Evolutionary conservation across 1,284 basidiomycete species (phyloP), one percentile per base, ranked within the genome.

Genomic region (Sparassis latifolia): DNA sequence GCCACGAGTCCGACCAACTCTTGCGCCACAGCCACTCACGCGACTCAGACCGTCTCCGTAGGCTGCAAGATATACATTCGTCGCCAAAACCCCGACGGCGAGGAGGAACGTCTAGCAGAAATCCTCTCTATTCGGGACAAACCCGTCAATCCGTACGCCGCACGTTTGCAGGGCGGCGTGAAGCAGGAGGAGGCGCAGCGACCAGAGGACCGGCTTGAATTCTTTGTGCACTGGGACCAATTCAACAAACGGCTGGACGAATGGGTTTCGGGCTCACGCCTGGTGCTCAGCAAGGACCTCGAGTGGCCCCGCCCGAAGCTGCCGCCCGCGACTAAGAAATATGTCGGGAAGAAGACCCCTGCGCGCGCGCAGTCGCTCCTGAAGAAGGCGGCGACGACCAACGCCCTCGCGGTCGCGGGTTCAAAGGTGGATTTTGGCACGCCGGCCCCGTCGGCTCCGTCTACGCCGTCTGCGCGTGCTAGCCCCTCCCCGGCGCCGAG

Each of bases 231-330:
- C 65, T 98, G 95, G 84, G 91, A 96, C 63, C 84, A 92, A 60
- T 97, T 97, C 78, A 98, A 97, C 76, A 97, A 97, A 71, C 93
- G 97, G 62, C 78, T 99, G 47, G 97, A 99, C 68, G 97, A 97
- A 58, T 99, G 97, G 97, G 89, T 99, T n/a, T 75, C 86, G 30
- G 92, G 90, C 12, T 86, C 89, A 2, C 82, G 94, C 33, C 79
- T 99, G 52, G 79, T 97, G 44, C 76, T 95, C 32, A 79, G 76
- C 52, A 79, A 88, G 57, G 94, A 97, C 63, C 80, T 99, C 58
- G 92, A 97, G 67, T 97, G 92, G 94, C 97, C 97, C 1, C 92
- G 92, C 62, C 95, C 96, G 0, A 92, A 90, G 62, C 70, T 75
- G 33, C 69, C 76, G 5, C 73, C 75, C n/a, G 66, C 68, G 44